These are phyloP conservation scores for Kodamaea arcana DNA, from an alignment of 1,139 yeast species.

Conservation along the genomic window DNA sequence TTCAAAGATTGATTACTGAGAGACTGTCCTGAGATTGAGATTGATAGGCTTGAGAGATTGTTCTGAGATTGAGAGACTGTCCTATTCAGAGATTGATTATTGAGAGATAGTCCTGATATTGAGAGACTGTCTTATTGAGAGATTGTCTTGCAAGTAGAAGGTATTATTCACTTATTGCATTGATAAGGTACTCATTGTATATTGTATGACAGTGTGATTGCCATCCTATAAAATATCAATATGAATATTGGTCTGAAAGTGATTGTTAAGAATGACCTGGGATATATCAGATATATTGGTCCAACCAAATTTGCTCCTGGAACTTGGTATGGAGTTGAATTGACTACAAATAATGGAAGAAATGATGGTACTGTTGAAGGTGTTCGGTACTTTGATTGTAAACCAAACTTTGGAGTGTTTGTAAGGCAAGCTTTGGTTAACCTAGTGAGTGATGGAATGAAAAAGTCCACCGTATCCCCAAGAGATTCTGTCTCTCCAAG, in stretches of 20 bases:
- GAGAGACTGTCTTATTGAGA: too few species aligned
- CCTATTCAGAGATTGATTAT: too few species aligned
- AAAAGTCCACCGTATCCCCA: neutral
- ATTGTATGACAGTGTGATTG: too few species aligned
- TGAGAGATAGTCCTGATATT: too few species aligned
- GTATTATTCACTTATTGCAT: too few species aligned
- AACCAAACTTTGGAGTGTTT: slow-evolving; percentile 55
- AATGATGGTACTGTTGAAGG: slow-evolving; percentile 78
- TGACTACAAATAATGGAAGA: slow-evolving; percentile 62
- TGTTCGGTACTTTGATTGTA: slow-evolving; percentile 54
- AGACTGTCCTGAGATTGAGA: too few species aligned
- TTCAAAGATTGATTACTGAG: too few species aligned
- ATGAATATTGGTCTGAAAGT: slow-evolving; percentile 39
- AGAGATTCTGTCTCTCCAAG: neutral
- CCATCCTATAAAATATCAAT: slow-evolving; percentile 1
- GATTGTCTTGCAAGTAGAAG: too few species aligned
- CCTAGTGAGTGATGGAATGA: neutral
- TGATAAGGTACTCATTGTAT: too few species aligned
- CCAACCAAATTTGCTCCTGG: slow-evolving; percentile 58
- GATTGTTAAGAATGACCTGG: slow-evolving; percentile 37
- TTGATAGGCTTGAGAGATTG: too few species aligned
- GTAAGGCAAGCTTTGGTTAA: slow-evolving; percentile 34
- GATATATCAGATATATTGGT: slow-evolving; percentile 49
- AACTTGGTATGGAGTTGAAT: slow-evolving; percentile 76
- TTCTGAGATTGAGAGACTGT: too few species aligned